Conservation (phyloP, 1,284 basidiomycete species). For the Leccinum huronense region DNA sequence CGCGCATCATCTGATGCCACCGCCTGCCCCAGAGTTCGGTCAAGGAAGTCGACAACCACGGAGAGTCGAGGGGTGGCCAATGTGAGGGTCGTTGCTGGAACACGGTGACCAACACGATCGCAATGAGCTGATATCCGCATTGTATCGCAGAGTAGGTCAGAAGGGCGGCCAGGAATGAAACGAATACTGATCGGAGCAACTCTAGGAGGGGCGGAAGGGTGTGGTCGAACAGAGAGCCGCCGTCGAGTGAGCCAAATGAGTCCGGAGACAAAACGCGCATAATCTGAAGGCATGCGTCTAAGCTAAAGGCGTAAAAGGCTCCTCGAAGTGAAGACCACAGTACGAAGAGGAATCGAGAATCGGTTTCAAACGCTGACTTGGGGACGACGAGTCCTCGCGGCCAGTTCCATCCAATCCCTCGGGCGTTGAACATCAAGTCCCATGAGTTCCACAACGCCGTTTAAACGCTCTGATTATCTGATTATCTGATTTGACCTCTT, state of each 20-base stretch:
- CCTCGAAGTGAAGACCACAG: conserved; percentile 28
- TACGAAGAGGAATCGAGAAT: conserved; percentile 17
- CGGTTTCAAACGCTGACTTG: conserved; percentile 16
- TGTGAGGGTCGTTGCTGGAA: conserved; percentile 34
- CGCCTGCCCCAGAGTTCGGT: conserved; percentile 44
- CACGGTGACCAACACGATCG: conserved; percentile 43
- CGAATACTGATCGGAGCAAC: conserved; percentile 46
- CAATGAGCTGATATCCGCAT: conserved; percentile 39
- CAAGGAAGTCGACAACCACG: conserved; percentile 42
- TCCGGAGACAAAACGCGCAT: conserved; percentile 35
- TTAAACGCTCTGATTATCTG: conserved; percentile 4
- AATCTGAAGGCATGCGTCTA: conserved; percentile 41
- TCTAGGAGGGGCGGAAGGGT: conserved; percentile 40
- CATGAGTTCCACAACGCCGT: conserved; percentile 27
- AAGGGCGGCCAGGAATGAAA: conserved; percentile 43
- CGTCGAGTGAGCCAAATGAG: conserved; percentile 43
- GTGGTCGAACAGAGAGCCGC: conserved; percentile 46
- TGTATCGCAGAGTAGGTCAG: conserved; percentile 42
- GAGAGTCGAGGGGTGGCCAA: conserved; percentile 44
- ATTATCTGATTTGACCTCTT: not conserved
- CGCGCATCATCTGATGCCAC: conserved; percentile 46
- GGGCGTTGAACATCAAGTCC: conserved; percentile 25
- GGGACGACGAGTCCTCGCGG: conserved; percentile 20
- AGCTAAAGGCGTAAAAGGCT: conserved; percentile 36
- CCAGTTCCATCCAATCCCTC: conserved; percentile 36